These are phyloP conservation scores for Verticillium dahliae DNA, from an alignment of 2,329 filamentous ascomycete genomes.

Conservation along the genomic window DNA sequence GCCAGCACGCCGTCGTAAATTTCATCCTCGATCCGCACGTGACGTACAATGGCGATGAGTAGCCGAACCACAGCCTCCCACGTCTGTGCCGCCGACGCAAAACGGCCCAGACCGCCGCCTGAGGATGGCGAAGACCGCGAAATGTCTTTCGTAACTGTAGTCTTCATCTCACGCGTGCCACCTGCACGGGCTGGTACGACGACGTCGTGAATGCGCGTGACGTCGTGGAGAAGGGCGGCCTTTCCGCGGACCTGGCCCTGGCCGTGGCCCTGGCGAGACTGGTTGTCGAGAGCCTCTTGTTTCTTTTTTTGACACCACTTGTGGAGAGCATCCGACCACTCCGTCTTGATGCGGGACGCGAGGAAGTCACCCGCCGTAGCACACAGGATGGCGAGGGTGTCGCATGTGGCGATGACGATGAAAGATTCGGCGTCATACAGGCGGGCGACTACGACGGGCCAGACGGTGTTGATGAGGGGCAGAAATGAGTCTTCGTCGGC, in stretches of 20 bases:
- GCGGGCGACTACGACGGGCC: conserved; percentile 71
- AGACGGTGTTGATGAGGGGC: conserved; percentile 82
- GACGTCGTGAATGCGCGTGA: conserved; percentile 5
- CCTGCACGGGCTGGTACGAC: conserved; percentile 19
- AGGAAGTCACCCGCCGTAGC: conserved; percentile 74
- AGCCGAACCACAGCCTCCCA: conserved; percentile 58
- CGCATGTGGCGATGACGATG: conserved; percentile 63
- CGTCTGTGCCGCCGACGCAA: conserved; percentile 54
- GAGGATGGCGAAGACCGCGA: background rate
- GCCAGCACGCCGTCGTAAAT: conserved; percentile 67
- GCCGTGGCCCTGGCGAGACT: background rate
- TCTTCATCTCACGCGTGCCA: conserved; percentile 13
- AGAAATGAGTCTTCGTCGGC: conserved; percentile 77
- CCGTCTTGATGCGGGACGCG: conserved; percentile 63
- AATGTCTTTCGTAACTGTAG: conserved; percentile 3
- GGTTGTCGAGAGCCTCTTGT: conserved; percentile 21
- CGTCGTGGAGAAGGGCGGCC: background rate
- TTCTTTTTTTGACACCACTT: conserved; percentile 41
- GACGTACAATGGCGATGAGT: conserved; percentile 52
- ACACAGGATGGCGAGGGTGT: conserved; percentile 64
- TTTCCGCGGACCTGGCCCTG: background rate
- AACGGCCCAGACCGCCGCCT: conserved; percentile 42
- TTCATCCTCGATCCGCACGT: conserved; percentile 59
- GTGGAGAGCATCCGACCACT: conserved; percentile 56
- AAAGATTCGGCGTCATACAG: conserved; percentile 62